Percentiles rank a stretch among this genome's conserved stretches.
Evolutionary conservation across 305 asterid species (phyloP).

Genomic region (Solanum aculeatissimum): DNA sequence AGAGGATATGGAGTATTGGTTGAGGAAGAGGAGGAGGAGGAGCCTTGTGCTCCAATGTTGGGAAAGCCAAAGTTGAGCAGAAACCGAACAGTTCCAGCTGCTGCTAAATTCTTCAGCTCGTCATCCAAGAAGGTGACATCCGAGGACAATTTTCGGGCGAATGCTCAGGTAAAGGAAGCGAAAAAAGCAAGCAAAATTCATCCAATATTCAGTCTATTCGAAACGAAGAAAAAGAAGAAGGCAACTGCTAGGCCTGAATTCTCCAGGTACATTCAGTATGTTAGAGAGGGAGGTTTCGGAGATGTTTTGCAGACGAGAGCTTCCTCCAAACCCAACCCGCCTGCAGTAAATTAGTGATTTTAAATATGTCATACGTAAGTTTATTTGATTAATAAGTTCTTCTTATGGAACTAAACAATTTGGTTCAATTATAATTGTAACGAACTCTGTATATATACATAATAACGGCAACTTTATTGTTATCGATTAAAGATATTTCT

Average conservation of each 20-base stretch:
- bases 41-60: neutral
- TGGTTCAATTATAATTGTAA: neutral
- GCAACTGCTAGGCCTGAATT: conserved; percentile 68
- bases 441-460: neutral
- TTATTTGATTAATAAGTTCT: too few relatives aligned
- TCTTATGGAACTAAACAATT: neutral
- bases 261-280: conserved; percentile 62
- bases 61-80: neutral
- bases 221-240: conserved; percentile 34
- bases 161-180: conserved; percentile 16
- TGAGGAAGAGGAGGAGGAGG: neutral
- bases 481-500: neutral
- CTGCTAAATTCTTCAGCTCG: neutral
- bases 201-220: conserved; percentile 53
- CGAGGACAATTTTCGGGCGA: neutral
- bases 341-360: neutral
- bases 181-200: conserved; percentile 59
- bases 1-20: neutral
- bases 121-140: neutral
- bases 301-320: neutral
- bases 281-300: conserved; percentile 51
- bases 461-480: neutral
- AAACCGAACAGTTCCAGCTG: neutral
- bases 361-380: neutral
- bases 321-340: neutral